Percentiles rank a stretch among this genome's conserved stretches.
phyloP scores from a whole-genome alignment of 164 flowering plant genomes.

The Hamamelis virginiana region DNA sequence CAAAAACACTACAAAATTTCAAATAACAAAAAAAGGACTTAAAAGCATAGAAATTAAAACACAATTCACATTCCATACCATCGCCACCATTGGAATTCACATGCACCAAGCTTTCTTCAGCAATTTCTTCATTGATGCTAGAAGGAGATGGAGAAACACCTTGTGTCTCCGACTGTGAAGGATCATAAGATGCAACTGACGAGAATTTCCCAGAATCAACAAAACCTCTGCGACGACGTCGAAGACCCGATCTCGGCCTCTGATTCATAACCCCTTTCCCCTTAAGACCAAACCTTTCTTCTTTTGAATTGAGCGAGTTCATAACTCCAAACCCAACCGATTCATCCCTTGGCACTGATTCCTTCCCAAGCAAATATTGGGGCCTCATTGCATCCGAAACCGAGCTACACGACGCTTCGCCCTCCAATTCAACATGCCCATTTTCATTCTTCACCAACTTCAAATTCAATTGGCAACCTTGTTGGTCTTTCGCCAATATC shows the following conservation, averaged over 20 bases:
- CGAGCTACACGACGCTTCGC: slow-evolving; percentile 55
- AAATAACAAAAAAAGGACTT: neutral
- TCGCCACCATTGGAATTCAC: slow-evolving; percentile 7
- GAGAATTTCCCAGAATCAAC: slow-evolving; percentile 23
- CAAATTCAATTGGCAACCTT: slow-evolving; percentile 6
- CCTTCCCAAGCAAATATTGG: slow-evolving; percentile 11
- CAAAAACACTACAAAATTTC: too few species aligned
- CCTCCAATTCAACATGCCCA: slow-evolving; percentile 34
- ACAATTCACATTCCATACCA: slow-evolving; percentile 17
- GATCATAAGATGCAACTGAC: slow-evolving; percentile 30
- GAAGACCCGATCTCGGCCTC: slow-evolving; percentile 28
- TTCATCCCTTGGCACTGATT: neutral
- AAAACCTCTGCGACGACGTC: slow-evolving; percentile 33
- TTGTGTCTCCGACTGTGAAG: neutral
- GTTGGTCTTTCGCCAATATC: slow-evolving; percentile 20
- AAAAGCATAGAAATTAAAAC: neutral
- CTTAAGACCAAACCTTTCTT: slow-evolving; percentile 33
- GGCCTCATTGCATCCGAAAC: slow-evolving; percentile 25
- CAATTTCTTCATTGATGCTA: slow-evolving; percentile 13
- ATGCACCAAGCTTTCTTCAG: slow-evolving; percentile 21
- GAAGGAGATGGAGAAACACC: slow-evolving; percentile 15
- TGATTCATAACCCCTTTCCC: slow-evolving; percentile 45
- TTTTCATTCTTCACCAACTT: slow-evolving; percentile 17
- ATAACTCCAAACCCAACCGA: neutral
- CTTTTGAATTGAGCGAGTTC: slow-evolving; percentile 4